Conservation (phyloP, 805 yeast genomes). For the Saccharomycopsis microspora region DNA sequence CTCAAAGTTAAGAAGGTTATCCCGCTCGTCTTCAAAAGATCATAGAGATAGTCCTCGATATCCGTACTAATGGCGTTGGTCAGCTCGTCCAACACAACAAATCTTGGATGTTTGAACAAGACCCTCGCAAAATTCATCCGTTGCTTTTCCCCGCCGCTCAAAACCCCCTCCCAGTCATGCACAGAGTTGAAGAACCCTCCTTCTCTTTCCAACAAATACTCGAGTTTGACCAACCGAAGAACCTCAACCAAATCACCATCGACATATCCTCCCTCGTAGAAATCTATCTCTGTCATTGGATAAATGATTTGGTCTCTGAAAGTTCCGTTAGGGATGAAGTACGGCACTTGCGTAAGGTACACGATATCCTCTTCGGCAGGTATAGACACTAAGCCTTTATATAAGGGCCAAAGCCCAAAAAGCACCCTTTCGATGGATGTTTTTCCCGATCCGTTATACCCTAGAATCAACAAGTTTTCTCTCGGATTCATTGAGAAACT, state of each 20-base stretch:
- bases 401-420: conserved; percentile 89
- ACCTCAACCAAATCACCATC: conserved; percentile 62
- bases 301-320: conserved; percentile 86
- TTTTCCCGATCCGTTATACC: conserved; percentile 86
- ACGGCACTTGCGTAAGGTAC: conserved; percentile 79
- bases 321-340: conserved; percentile 65
- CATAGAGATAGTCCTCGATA: conserved; percentile 80
- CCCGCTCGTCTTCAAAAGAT: conserved; percentile 52
- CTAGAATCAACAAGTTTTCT: conserved; percentile 68
- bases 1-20: conserved; percentile 74
- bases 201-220: conserved; percentile 58
- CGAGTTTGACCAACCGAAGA: conserved; percentile 66
- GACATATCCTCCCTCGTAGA: conserved; percentile 57
- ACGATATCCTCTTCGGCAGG: conserved; percentile 62
- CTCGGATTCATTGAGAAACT: conserved; percentile 45
- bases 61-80: conserved; percentile 87
- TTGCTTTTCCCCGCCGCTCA: conserved; percentile 95
- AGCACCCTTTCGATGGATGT: conserved; percentile 74
- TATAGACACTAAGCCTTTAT: conserved; percentile 68
- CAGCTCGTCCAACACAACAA: conserved; percentile 84
- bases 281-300: conserved; percentile 69
- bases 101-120: conserved; percentile 66
- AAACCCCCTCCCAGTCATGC: conserved; percentile 80
- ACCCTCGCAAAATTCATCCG: conserved; percentile 82
- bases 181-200: conserved; percentile 26